These are phyloP conservation scores for Schwanniomyces etchellsii DNA, from an alignment of 1,139 yeast genomes.

Conservation along the genomic window DNA sequence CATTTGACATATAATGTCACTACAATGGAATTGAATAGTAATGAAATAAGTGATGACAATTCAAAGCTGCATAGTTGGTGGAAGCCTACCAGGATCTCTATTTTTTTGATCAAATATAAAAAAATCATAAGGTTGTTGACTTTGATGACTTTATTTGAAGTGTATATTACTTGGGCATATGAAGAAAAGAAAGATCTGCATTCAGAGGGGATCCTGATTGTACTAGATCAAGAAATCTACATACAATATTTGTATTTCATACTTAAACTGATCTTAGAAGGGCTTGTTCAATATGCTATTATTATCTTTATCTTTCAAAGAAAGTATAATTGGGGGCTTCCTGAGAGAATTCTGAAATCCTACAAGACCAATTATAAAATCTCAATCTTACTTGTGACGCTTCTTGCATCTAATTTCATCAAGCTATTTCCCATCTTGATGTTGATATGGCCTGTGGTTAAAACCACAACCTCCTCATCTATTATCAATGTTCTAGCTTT, in stretches of 20 bases:
- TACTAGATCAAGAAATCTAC: constrained; percentile 42
- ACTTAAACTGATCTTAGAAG: constrained; percentile 54
- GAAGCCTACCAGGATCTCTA: neutral
- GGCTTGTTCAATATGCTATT: constrained; percentile 45
- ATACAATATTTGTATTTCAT: constrained; percentile 68
- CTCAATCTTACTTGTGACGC: constrained; percentile 55
- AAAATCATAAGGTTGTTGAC: constrained; percentile 47
- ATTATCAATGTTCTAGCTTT: constrained; percentile 59
- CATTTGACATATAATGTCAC: constrained; percentile 78
- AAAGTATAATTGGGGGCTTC: constrained; percentile 26
- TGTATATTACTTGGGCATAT: constrained; percentile 87
- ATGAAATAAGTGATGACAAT: neutral
- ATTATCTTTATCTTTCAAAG: constrained; percentile 38
- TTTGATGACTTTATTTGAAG: constrained; percentile 76
- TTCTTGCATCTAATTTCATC: constrained; percentile 70
- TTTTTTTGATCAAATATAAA: constrained; percentile 12
- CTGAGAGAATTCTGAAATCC: too few relatives aligned
- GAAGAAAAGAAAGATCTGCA: constrained; percentile 56
- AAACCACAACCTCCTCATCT: constrained; percentile 54
- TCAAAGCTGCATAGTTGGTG: neutral
- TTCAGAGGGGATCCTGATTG: constrained; percentile 19
- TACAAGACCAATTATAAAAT: constrained; percentile 17
- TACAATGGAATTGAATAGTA: constrained; percentile 22
- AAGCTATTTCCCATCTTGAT: constrained; percentile 87
- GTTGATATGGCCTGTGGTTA: constrained; percentile 94